Evolutionary conservation across 129 eudicot genomes (phyloP), one percentile per base, ranked within the genome.

Genomic region (Sambucus nigra): DNA sequence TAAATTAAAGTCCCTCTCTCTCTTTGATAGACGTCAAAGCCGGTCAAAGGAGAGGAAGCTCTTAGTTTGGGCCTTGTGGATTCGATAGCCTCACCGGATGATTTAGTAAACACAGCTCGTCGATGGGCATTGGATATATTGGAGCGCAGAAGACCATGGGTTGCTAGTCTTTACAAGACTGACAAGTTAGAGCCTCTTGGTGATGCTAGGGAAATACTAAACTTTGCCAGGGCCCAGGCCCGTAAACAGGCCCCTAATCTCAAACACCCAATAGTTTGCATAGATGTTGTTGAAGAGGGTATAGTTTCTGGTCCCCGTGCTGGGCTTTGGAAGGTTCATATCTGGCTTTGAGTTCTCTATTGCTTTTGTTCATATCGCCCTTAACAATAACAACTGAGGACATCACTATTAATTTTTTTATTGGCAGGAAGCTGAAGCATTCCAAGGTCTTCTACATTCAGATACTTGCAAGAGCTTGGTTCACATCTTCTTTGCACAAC

Each of bases 281-380:
- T 92, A 52, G 79, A 86, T 73, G 99, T 80, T 64, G 66, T 92
- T 57, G 99, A 92, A 78, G 94, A 82, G 75, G 96, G 96, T 51
- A 59, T 86, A 49, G 85, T 80, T 69, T 69, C 84, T 11, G 99
- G 99, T 40, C 84, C 94, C 4, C 87, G 85, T 60, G 95, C 83
- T 16, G 99, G 99, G 50, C 78, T 86, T 56, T 69, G 69, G 84
- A 92, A 92, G 96, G 96, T 92, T 53, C 26, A 52, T 57, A 41
- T 64, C 67, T 51, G 7, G 18, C 50, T n/a, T 62, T 19, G 18
- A 5, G 9, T 20, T 25, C 21, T 49, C 35, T 51, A 18, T 14
- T 21, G 29, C 32, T 66, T 16, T 14, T 51, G 28, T 53, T 13
- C 57, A 24, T 45, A 25, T 51, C 26, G 19, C 28, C 14, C n/a